phyloP scores from a whole-genome alignment of 495 filamentous ascomycete species.

The Hypoxylon cercidicola region DNA sequence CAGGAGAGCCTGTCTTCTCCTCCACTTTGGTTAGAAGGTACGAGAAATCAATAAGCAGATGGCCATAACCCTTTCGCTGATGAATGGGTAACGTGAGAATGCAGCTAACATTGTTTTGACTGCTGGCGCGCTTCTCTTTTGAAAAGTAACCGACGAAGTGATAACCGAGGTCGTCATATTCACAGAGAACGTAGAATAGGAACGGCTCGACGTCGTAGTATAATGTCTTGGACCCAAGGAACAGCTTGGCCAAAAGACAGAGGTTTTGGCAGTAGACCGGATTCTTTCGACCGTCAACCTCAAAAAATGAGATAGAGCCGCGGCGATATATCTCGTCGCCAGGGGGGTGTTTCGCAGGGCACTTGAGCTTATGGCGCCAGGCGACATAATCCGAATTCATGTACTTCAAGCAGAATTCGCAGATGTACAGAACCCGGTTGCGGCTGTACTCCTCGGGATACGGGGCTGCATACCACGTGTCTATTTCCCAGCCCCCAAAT shows the following conservation, averaged over 20 bases:
- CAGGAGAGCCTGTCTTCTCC: conserved; percentile 93
- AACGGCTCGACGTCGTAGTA: conserved; percentile 99
- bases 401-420: conserved; percentile 98
- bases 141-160: conserved; percentile 99
- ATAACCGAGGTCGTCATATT: conserved; percentile 90
- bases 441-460: conserved; percentile 98
- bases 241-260: conserved; percentile 94
- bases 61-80: conserved; percentile 95
- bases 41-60: conserved; percentile 96
- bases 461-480: conserved; percentile 99
- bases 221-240: conserved; percentile 95
- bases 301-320: conserved; percentile 91
- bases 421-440: conserved; percentile 94
- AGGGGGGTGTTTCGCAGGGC: conserved; percentile 92
- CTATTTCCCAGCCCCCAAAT: conserved; percentile 96
- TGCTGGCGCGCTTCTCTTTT: conserved; percentile 96
- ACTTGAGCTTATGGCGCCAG: conserved; percentile 98
- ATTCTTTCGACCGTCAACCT: conserved; percentile 96
- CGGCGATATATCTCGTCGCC: conserved; percentile 99
- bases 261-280: conserved; percentile 98
- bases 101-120: conserved; percentile 96
- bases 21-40: conserved; percentile 95
- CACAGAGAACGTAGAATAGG: conserved; percentile 97
- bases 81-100: conserved; percentile 96
- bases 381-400: conserved; percentile 99